phyloP scores from a whole-genome alignment of 306 rosid species.

The Begonia loranthoides region DNA sequence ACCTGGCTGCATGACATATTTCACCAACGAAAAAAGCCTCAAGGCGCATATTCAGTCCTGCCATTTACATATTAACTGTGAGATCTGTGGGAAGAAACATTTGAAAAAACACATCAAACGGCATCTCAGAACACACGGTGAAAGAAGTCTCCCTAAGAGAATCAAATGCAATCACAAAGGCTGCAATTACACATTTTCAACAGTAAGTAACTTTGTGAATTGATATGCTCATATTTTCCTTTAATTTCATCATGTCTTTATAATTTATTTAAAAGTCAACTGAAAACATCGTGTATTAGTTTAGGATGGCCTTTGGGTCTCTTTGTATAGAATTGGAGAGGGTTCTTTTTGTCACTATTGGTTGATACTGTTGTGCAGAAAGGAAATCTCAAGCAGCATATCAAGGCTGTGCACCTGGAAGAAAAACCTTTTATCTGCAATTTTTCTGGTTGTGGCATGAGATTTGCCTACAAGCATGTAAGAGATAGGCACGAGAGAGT shows the following conservation, averaged over 20 bases:
- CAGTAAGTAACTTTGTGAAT: conserved; percentile 19
- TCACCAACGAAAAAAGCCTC: conserved; percentile 49
- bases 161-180: conserved; percentile 40
- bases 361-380: conserved; percentile 17
- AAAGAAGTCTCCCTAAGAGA: conserved; percentile 7
- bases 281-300: not conserved
- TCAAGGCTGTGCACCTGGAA: conserved; percentile 57
- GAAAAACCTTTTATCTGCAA: conserved; percentile 50
- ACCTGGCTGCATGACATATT: conserved; percentile 57
- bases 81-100: conserved; percentile 47
- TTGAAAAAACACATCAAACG: conserved; percentile 66
- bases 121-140: conserved; percentile 49
- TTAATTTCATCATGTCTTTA: too few species aligned
- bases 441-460: conserved; percentile 71
- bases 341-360: too few species aligned
- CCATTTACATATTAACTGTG: conserved; percentile 51
- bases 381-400: conserved; percentile 63
- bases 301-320: too few species aligned
- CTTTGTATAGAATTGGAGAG: too few species aligned
- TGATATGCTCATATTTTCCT: too few species aligned
- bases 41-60: conserved; percentile 48
- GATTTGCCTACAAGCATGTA: conserved; percentile 82
- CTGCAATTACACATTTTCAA: conserved; percentile 45
- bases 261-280: not conserved
- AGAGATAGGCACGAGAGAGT: conserved; percentile 72